Percentiles rank a stretch among this genome's conserved stretches.
These are phyloP conservation scores for Sugiyamaella paludigena DNA, from an alignment of 1,139 yeast genomes.

Conservation along the genomic window DNA sequence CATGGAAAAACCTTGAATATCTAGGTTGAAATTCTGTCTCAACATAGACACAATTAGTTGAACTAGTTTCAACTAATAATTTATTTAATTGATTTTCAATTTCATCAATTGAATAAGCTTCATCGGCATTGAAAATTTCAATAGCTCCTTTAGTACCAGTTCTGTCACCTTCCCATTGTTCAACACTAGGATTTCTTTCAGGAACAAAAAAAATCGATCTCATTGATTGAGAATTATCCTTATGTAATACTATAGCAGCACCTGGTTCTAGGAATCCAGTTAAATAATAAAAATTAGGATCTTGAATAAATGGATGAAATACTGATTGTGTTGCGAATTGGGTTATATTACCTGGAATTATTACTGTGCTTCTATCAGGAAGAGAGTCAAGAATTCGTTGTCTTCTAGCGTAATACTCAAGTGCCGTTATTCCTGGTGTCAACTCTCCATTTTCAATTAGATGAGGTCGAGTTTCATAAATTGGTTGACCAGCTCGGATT, in stretches of 20 bases:
- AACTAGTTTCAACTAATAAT: conserved; percentile 21
- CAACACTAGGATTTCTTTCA: conserved; percentile 70
- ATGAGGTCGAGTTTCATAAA: conserved; percentile 80
- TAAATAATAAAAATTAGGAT: conserved; percentile 79
- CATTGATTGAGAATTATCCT: conserved; percentile 48
- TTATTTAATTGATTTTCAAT: conserved; percentile 23
- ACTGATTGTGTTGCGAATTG: conserved; percentile 88
- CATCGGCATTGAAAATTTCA: conserved; percentile 85
- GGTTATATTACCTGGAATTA: conserved; percentile 67
- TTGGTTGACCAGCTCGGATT: conserved; percentile 72
- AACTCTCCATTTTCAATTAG: conserved; percentile 69
- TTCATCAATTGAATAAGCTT: conserved; percentile 52
- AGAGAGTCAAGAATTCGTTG: conserved; percentile 52
- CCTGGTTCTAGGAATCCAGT: conserved; percentile 96
- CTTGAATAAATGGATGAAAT: conserved; percentile 87
- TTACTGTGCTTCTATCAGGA: conserved; percentile 66
- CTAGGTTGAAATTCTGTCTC: conserved; percentile 29
- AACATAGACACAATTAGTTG: conserved; percentile 30
- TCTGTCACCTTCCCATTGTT: conserved; percentile 93
- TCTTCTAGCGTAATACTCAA: conserved; percentile 77
- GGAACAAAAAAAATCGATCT: conserved; percentile 69
- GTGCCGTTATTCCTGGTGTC: conserved; percentile 83
- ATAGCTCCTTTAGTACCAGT: conserved; percentile 82
- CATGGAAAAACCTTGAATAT: conserved; percentile 14
- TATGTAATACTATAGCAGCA: conserved; percentile 72